These are phyloP conservation scores for Thermomyces lanuginosus DNA, from an alignment of 2,329 filamentous ascomycete genomes.

Conservation along the genomic window DNA sequence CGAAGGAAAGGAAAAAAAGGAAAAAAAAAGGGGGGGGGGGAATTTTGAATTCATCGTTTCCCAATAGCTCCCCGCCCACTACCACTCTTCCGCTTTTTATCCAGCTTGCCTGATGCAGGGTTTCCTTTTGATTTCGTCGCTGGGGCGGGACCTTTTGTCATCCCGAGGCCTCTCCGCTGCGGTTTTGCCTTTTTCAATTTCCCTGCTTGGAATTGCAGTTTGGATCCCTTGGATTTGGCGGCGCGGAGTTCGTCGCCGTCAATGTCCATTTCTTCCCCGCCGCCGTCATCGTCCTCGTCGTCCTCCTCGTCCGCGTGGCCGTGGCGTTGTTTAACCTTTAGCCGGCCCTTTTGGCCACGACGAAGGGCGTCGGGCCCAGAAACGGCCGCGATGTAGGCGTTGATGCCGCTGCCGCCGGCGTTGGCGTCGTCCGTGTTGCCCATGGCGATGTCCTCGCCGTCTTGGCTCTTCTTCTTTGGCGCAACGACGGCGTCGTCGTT, in stretches of 20 bases:
- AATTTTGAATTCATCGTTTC: no score
- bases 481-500: constrained; percentile 18
- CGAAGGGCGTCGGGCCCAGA: constrained; percentile 42
- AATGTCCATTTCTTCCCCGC: constrained; percentile 24
- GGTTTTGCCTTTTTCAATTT: background rate
- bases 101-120: constrained; percentile 11
- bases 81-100: constrained; percentile 13
- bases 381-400: constrained; percentile 46
- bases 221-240: constrained; percentile 1
- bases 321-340: constrained; percentile 44
- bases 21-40: no score
- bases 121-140: constrained; percentile 3
- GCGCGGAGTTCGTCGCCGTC: constrained; percentile 26
- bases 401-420: constrained; percentile 27
- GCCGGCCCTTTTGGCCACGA: constrained; percentile 41
- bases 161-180: constrained; percentile 11
- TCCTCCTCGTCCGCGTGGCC: no score
- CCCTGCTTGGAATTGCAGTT: background rate
- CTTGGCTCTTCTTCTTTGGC: no score
- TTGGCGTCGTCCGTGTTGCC: constrained; percentile 30
- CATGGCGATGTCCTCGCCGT: constrained; percentile 19
- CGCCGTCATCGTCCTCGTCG: constrained; percentile 21
- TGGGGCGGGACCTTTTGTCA: constrained; percentile 12
- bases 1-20: no score
- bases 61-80: constrained; percentile 9